Percentiles rank a stretch among this genome's conserved stretches.
Evolutionary conservation across 768 basidiomycete species (phyloP).

Genomic region (Lentinus brumalis): DNA sequence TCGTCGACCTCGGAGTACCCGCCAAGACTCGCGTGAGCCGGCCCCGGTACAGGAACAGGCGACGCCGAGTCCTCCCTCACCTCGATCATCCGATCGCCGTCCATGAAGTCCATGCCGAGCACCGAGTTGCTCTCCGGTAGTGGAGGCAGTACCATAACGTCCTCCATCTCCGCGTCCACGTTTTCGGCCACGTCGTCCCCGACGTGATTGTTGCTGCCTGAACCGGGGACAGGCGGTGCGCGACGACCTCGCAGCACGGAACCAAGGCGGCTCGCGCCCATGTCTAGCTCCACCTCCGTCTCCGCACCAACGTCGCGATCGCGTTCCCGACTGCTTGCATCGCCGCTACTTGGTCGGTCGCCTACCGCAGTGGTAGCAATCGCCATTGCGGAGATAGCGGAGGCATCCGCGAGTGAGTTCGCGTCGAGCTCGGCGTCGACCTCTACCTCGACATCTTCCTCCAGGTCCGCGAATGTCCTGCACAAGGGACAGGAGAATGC

Average conservation of each 20-base stretch:
- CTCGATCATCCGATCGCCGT: slow-evolving; percentile 13
- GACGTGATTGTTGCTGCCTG: neutral
- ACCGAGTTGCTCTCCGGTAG: slow-evolving; percentile 28
- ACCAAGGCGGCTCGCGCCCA: slow-evolving; percentile 23
- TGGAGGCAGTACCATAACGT: slow-evolving; percentile 23
- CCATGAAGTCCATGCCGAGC: slow-evolving; percentile 16
- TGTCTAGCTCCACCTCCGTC: slow-evolving; percentile 35
- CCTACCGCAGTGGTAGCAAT: slow-evolving; percentile 17
- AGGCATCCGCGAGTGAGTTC: slow-evolving; percentile 16
- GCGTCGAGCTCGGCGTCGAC: slow-evolving; percentile 35
- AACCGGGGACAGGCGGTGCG: slow-evolving; percentile 9
- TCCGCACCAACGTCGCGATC: slow-evolving; percentile 31
- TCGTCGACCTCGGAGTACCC: slow-evolving; percentile 22
- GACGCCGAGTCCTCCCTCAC: slow-evolving; percentile 24
- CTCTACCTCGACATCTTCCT: slow-evolving; percentile 90
- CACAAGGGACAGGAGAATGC: slow-evolving; percentile 96
- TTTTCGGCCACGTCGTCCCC: slow-evolving; percentile 20
- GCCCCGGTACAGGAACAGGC: slow-evolving; percentile 19
- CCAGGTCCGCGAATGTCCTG: slow-evolving; percentile 91
- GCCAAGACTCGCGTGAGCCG: slow-evolving; percentile 10
- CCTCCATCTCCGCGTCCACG: slow-evolving; percentile 30
- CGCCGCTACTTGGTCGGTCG: slow-evolving; percentile 26
- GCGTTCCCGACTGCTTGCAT: slow-evolving; percentile 20
- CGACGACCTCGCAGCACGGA: slow-evolving; percentile 18
- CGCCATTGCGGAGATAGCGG: slow-evolving; percentile 17